These are phyloP conservation scores for Aspergillus mulundensis DNA, from an alignment of 495 filamentous ascomycete genomes.

Conservation along the genomic window DNA sequence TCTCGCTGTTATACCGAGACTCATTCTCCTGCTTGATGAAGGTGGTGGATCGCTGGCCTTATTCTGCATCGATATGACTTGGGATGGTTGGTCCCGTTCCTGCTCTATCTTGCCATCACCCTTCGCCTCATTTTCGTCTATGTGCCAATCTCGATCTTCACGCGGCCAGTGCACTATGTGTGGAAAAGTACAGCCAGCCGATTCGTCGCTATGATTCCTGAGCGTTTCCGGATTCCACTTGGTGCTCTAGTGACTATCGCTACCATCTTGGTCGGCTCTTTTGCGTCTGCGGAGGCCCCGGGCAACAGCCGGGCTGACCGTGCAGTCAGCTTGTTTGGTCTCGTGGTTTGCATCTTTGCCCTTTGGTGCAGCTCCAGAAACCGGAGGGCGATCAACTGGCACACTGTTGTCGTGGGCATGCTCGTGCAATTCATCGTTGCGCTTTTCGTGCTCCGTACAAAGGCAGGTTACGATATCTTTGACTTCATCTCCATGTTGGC, in stretches of 20 bases:
- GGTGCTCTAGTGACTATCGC: conserved; percentile 58
- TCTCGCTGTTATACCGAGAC: neutral
- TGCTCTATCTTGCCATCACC: conserved; percentile 71
- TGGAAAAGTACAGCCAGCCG: conserved; percentile 61
- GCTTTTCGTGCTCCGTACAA: conserved; percentile 77
- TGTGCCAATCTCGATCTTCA: conserved; percentile 61
- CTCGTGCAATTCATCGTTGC: conserved; percentile 82
- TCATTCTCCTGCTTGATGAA: conserved; percentile 25
- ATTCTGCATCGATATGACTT: conserved; percentile 67
- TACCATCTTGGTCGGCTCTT: conserved; percentile 70
- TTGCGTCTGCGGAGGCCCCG: conserved; percentile 61
- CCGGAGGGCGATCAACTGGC: conserved; percentile 54
- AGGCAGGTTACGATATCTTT: conserved; percentile 80
- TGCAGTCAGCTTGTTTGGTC: conserved; percentile 74
- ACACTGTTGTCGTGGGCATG: conserved; percentile 87
- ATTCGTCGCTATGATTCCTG: conserved; percentile 53
- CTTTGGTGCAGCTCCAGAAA: conserved; percentile 70
- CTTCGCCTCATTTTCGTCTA: conserved; percentile 71
- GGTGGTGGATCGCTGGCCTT: conserved; percentile 86
- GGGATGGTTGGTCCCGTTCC: conserved; percentile 81
- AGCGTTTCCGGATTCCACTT: conserved; percentile 54
- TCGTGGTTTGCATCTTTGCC: conserved; percentile 62
- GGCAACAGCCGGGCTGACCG: conserved; percentile 78
- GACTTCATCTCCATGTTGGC: conserved; percentile 74
- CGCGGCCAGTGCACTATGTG: conserved; percentile 57